phyloP scores from a whole-genome alignment of 352 stramenopile species.

The Globisporangium cylindrosporum region DNA sequence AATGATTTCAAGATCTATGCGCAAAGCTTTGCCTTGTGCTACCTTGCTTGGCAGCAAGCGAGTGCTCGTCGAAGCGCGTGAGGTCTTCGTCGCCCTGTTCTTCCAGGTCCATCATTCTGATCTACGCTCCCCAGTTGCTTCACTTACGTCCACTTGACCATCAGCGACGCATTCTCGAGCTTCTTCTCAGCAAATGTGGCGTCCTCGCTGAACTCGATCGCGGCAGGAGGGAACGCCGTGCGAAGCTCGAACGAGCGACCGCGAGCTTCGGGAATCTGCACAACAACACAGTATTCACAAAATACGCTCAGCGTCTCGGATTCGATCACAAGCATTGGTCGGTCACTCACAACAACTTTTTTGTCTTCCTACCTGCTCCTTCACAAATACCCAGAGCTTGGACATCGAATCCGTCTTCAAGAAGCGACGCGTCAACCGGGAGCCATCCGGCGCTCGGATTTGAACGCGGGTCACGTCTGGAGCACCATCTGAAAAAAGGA shows the following conservation, averaged over 20 bases:
- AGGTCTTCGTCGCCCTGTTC: background rate
- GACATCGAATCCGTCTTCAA: constrained; percentile 64
- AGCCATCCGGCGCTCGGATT: constrained; percentile 64
- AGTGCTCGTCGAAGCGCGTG: background rate
- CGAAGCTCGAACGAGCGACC: constrained; percentile 70
- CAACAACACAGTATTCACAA: background rate
- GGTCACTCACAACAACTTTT: background rate
- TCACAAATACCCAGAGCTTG: constrained; percentile 68
- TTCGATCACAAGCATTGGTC: constrained; percentile 14
- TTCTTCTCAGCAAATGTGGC: constrained; percentile 59
- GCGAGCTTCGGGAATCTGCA: constrained; percentile 60
- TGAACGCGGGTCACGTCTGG: constrained; percentile 63
- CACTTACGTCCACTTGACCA: constrained; percentile 61
- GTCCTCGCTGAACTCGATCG: constrained; percentile 49
- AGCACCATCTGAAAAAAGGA: constrained; percentile 31
- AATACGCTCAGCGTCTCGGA: background rate
- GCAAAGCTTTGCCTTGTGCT: background rate
- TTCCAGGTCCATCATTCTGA: constrained; percentile 2
- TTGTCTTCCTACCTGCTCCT: constrained; percentile 38
- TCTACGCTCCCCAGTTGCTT: background rate
- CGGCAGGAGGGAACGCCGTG: constrained; percentile 56
- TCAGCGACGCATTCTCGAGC: constrained; percentile 73
- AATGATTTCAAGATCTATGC: background rate
- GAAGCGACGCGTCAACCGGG: constrained; percentile 67
- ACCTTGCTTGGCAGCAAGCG: background rate